Evolutionary conservation across 129 eudicot species (phyloP), one percentile per base, ranked within the genome.

Genomic region (Helianthus tuberosus): DNA sequence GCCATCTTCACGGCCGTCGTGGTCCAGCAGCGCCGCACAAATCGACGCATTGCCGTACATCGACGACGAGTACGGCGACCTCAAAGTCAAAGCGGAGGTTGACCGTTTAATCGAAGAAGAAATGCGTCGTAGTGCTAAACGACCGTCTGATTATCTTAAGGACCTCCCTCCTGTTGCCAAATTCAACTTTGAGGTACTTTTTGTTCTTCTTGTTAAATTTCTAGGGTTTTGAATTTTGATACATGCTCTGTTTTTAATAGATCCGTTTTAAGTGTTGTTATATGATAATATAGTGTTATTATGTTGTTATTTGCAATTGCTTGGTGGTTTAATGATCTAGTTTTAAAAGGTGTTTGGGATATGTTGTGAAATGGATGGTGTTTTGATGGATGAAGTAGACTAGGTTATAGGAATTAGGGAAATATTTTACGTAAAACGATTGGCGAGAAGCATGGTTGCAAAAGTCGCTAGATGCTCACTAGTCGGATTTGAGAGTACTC

Each of bases 21-120:
- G 89, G 84, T 83, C 91, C 10, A 84, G 86, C 25, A 75, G 86
- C 60, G 87, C 88, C 0, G 96, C 81, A 15, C 75, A 83, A 17
- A 90, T 93, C 23, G 98, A 93, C 70, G 96, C 98, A 5, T 80
- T 93, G 66, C 98, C 98, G 1, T 93, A 93, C 91, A 90, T 93
- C 66, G 98, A 93, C 74, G 91, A 85, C 71, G 97, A 93, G 72
- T 93, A 93, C 57, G 86, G 86, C 53, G 79, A 92, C 79, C 94
- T 96, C 16, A 72, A 58, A 58, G 93, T 86, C 8, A 90, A 90
- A 79, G 84, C 73, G 8, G 97, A 93, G 54, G 98, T 93, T 48
- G 97, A 93, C 80, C 93, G 86, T 38, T 75, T 93, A 68, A 89
- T 93, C 12, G 97, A 93, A 69, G 86, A 84, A 16, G 98, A 93